These are phyloP conservation scores for Bretschneidera sinensis DNA, from an alignment of 345 rosid genomes.

Conservation along the genomic window DNA sequence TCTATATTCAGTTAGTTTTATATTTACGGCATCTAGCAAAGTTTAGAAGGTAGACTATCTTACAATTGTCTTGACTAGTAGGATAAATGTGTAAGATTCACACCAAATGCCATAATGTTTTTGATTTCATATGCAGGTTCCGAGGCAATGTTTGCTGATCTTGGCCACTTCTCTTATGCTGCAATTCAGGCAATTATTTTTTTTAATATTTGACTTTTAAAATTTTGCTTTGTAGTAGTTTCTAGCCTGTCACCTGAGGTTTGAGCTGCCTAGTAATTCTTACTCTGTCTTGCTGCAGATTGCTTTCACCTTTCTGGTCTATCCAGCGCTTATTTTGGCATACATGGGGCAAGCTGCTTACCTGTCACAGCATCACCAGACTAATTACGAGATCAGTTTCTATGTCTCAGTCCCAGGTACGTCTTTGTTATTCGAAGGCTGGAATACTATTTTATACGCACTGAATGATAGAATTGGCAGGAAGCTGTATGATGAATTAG, in stretches of 20 bases:
- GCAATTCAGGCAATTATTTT: slow-evolving; percentile 88
- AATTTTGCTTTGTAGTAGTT: neutral
- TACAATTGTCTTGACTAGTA: neutral
- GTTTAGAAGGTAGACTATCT: no score
- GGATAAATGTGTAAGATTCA: no score
- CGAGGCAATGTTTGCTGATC: slow-evolving; percentile 99
- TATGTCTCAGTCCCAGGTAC: slow-evolving; percentile 92
- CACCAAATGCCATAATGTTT: neutral
- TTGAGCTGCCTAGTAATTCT: neutral
- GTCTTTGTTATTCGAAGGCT: no score
- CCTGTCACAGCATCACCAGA: slow-evolving; percentile 78
- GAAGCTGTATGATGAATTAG: slow-evolving; percentile 3
- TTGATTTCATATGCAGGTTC: slow-evolving; percentile 56
- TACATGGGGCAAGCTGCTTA: slow-evolving; percentile 99
- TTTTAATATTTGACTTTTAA: neutral
- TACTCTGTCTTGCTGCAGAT: slow-evolving; percentile 35
- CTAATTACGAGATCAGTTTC: slow-evolving; percentile 61
- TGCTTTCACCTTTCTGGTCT: slow-evolving; percentile 93
- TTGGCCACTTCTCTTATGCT: slow-evolving; percentile 91
- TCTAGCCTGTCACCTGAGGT: neutral
- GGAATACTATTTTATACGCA: neutral
- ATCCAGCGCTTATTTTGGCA: slow-evolving; percentile 96
- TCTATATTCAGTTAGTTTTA: no score
- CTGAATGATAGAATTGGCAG: neutral
- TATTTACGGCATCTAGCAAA: no score